These are phyloP conservation scores for Caryopteris hybrid DNA, from an alignment of 305 asterid genomes.

Conservation along the genomic window DNA sequence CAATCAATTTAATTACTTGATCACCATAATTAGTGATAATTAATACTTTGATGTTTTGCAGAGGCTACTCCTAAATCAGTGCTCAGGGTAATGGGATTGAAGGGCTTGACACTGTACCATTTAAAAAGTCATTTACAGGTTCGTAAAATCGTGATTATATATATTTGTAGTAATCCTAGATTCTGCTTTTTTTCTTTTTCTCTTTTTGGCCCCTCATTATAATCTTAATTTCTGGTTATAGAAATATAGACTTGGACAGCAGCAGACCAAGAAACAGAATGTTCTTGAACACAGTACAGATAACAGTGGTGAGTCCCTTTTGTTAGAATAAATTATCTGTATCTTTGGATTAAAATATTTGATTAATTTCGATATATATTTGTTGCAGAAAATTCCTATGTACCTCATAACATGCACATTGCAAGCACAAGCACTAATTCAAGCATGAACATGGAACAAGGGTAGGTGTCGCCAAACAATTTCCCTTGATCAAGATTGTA, in stretches of 20 bases:
- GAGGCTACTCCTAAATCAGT: conserved; percentile 95
- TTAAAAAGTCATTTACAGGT: conserved; percentile 91
- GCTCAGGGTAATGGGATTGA: conserved; percentile 76
- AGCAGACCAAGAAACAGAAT: conserved; percentile 51
- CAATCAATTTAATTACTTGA: too few species aligned
- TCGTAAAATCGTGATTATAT: not conserved
- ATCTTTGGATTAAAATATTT: not conserved
- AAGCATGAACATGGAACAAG: conserved; percentile 41
- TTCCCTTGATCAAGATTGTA: too few species aligned
- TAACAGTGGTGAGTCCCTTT: conserved; percentile 43
- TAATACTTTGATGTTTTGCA: conserved; percentile 31
- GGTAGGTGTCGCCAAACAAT: conserved; percentile 29
- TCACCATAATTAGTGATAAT: too few species aligned
- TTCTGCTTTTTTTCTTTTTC: too few species aligned
- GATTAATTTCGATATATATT: not conserved
- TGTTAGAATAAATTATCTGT: not conserved
- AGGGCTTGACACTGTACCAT: conserved; percentile 81
- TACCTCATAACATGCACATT: conserved; percentile 38
- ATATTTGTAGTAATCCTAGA: too few species aligned
- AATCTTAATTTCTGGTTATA: conserved; percentile 13
- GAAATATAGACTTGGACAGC: conserved; percentile 90
- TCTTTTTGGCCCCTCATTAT: too few species aligned
- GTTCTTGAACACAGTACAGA: conserved; percentile 34
- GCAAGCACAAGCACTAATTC: conserved; percentile 42
- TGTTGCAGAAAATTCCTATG: conserved; percentile 43